phyloP scores from a whole-genome alignment of 257 asterid species.

The Nicotiana paniculata region DNA sequence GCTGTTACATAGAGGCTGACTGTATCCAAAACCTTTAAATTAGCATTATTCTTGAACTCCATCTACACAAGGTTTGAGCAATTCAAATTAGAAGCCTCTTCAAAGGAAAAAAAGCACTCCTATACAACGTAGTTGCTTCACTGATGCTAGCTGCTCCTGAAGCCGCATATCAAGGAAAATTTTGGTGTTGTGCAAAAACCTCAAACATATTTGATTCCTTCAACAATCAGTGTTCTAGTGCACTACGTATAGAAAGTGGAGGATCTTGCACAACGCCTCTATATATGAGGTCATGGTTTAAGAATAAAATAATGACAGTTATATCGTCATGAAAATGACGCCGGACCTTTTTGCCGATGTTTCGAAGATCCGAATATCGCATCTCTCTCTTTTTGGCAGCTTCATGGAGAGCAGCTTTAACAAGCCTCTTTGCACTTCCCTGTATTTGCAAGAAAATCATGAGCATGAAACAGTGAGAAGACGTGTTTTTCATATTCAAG shows the following conservation, averaged over 20 bases:
- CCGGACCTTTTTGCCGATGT: slow-evolving; percentile 31
- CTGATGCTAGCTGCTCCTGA: neutral
- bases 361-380: slow-evolving; percentile 27
- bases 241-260: slow-evolving; percentile 25
- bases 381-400: slow-evolving; percentile 40
- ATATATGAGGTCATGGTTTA: slow-evolving; percentile 27
- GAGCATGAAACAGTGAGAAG: neutral
- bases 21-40: neutral
- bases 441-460: slow-evolving; percentile 7
- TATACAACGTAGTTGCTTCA: slow-evolving; percentile 2
- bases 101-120: neutral
- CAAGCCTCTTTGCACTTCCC: slow-evolving; percentile 37
- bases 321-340: slow-evolving; percentile 37
- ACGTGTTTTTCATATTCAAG: neutral
- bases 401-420: slow-evolving; percentile 34
- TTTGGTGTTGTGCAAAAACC: neutral
- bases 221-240: slow-evolving; percentile 18
- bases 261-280: slow-evolving; percentile 24
- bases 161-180: neutral
- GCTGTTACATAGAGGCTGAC: slow-evolving; percentile 6
- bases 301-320: slow-evolving; percentile 30
- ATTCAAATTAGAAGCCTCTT: slow-evolving; percentile 4
- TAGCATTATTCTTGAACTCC: slow-evolving; percentile 5
- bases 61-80: slow-evolving; percentile 1
- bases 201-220: neutral